Conservation (phyloP, 768 basidiomycete species). For the Leccinum longicurvipes region DNA sequence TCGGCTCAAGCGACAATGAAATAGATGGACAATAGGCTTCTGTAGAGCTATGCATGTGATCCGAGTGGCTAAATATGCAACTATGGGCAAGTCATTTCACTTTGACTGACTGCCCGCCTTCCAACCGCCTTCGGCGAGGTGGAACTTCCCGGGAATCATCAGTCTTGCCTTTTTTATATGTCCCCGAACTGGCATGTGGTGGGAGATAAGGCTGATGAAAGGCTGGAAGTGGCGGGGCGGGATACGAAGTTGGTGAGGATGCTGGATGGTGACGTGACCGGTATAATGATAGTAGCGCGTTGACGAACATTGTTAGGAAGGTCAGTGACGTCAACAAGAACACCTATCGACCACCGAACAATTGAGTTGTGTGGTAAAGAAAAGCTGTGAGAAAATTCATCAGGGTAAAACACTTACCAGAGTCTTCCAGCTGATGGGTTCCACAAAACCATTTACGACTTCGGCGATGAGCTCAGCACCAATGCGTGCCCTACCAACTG, state of each 20-base stretch:
- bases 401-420: constrained; percentile 52
- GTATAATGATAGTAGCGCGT: constrained; percentile 74
- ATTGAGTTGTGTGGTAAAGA: constrained; percentile 15
- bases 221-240: constrained; percentile 36
- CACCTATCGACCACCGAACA: constrained; percentile 37
- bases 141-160: constrained; percentile 39
- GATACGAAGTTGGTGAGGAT: constrained; percentile 39
- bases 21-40: constrained; percentile 22
- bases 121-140: constrained; percentile 51
- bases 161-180: constrained; percentile 33
- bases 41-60: constrained; percentile 25
- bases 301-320: constrained; percentile 78
- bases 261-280: constrained; percentile 59
- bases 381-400: constrained; percentile 11
- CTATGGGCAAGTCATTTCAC: constrained; percentile 41
- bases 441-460: constrained; percentile 94
- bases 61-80: constrained; percentile 23
- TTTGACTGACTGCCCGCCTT: constrained; percentile 53
- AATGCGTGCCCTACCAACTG: constrained; percentile 84
- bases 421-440: constrained; percentile 97
- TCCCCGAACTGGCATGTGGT: constrained; percentile 49
- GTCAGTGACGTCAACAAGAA: constrained; percentile 75
- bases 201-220: constrained; percentile 52
- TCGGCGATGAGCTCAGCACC: constrained; percentile 95
- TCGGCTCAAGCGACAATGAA: constrained; percentile 14